A percentile compares a stretch with the other conserved stretches of the same genome.
Conservation (phyloP, 78 protist species). For the Pigoraptor vietnamica region DNA sequence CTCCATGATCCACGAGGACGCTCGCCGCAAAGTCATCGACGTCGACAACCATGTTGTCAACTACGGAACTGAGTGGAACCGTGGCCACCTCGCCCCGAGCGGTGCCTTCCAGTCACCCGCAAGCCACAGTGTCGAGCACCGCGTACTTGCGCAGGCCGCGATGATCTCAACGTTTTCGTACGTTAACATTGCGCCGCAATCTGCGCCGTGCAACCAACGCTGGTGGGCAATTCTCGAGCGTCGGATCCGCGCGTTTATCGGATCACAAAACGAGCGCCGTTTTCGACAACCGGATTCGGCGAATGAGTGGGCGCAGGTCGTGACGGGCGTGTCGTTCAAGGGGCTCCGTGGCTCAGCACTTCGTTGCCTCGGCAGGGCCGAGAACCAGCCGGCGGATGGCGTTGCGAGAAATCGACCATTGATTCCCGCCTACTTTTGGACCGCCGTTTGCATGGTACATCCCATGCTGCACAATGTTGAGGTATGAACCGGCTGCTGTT, state of each 20-base stretch:
- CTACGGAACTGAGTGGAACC: neutral
- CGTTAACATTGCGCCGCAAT: neutral
- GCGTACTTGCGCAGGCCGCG: neutral
- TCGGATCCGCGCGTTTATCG: neutral
- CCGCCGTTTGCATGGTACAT: neutral
- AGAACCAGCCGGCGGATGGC: neutral
- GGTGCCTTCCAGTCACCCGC: too few species aligned
- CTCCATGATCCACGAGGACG: too few species aligned
- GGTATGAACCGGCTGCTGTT: too few species aligned
- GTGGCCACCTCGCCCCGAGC: neutral
- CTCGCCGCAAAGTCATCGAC: neutral
- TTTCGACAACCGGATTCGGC: neutral
- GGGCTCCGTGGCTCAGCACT: too few species aligned
- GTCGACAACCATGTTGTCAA: neutral
- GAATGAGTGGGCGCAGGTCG: neutral
- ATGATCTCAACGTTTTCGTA: neutral
- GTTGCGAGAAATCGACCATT: neutral
- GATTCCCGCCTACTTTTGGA: neutral
- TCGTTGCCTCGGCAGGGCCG: neutral
- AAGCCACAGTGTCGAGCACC: neutral
- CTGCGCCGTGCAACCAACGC: neutral
- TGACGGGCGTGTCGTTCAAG: neutral
- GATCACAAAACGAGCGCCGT: neutral
- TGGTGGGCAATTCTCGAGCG: neutral
- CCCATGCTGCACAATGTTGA: neutral